phyloP scores from a whole-genome alignment of 495 filamentous ascomycete species.

The Aspergillus panamensis region DNA sequence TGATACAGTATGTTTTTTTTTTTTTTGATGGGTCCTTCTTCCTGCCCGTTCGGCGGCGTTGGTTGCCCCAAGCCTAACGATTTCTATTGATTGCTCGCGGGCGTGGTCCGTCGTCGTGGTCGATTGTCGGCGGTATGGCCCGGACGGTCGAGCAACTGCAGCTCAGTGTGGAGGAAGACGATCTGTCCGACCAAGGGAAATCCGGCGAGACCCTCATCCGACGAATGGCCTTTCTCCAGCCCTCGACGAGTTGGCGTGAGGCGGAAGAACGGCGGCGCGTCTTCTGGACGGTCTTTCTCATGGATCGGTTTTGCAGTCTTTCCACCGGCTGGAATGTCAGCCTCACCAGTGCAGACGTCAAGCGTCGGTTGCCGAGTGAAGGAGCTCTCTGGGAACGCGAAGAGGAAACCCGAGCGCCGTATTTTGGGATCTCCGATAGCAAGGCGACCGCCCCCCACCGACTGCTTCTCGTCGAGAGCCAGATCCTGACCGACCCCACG shows the following conservation, averaged over 20 bases:
- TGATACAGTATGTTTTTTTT: constrained; percentile 21
- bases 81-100: constrained; percentile 23
- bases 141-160: constrained; percentile 29
- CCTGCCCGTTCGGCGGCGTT: background rate
- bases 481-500: background rate
- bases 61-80: background rate
- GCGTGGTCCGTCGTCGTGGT: constrained; percentile 30
- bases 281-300: constrained; percentile 28
- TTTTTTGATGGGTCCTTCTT: no score
- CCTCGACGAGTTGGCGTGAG: constrained; percentile 23
- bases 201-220: constrained; percentile 27
- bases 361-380: constrained; percentile 39
- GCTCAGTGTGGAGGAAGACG: constrained; percentile 24
- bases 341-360: constrained; percentile 32
- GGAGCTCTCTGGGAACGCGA: constrained; percentile 24
- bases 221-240: constrained; percentile 31
- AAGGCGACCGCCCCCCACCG: constrained; percentile 4
- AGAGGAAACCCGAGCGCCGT: constrained; percentile 18
- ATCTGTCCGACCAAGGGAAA: constrained; percentile 1
- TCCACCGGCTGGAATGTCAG: constrained; percentile 29
- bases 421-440: constrained; percentile 23
- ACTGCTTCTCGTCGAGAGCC: background rate
- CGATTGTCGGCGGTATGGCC: constrained; percentile 27
- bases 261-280: constrained; percentile 26
- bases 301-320: constrained; percentile 30